Base-by-base conservation (phyloP, 352 stramenopile species). In the Phytophthora chlamydospora region DNA sequence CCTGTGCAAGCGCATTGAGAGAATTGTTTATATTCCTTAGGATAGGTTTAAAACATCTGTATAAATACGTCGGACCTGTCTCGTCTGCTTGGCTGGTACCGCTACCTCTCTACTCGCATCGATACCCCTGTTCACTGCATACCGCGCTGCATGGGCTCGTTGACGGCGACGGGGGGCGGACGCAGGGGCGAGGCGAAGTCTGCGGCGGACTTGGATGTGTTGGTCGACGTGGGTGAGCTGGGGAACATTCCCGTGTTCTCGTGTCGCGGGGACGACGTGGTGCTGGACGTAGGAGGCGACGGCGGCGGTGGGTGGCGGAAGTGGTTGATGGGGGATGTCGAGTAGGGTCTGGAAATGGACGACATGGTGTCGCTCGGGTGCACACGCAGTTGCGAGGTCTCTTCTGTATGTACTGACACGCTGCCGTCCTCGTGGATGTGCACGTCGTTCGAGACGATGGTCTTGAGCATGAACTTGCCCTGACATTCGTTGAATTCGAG, bases 401-500 rank as follows among this genome's bases (percentile, higher is more conserved):
- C 78, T 1, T 79, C 68, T 8, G 78, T 88, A 35, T 78, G 38
- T 3, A 86, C 70, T 1, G 58, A 62, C 3, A 85, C 68, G 8
- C 45, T 53, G 21, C 80, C 80, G 42, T 89, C 66, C 7, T 76
- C 57, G 33, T 76, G 43, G 27, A 91, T 45, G 2, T 66, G 61
- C 32, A 91, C 83, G 43, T 76, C 35, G 56, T 91, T 91, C 27
- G 63, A 75, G 29, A 94, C 76, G 62, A 90, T 74, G 55, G 86
- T 89, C 52, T 71, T 66, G 41, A 94, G 71, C 33, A 80, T 76
- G 62, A 82, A 91, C 43, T 80, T 83, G 58, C 65, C 52, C 54
- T 83, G 66, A 29, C 70, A 56, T 27, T 88, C 80, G 60, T 92
- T 81, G 21, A 85, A 78, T 44, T 95, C 85, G 35, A 95, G 75